Conservation (phyloP, 768 basidiomycete genomes). For the Russula sp. region DNA sequence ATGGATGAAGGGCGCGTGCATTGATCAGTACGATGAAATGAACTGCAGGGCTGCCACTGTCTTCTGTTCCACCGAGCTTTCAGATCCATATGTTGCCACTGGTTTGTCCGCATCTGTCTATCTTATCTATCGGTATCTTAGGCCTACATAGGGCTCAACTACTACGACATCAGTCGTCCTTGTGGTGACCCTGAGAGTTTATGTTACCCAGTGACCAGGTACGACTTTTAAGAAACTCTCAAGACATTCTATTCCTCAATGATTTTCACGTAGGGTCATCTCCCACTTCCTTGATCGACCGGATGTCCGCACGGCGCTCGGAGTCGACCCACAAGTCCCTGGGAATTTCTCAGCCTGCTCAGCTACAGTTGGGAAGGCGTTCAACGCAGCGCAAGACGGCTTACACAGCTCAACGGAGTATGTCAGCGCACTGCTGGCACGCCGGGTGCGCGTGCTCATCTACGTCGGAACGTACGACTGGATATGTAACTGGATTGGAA, state of each 20-base stretch:
- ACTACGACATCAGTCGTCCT: slow-evolving; percentile 65
- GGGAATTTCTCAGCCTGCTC: slow-evolving; percentile 45
- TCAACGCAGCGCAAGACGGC: slow-evolving; percentile 45
- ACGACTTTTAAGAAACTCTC: neutral
- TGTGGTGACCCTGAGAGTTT: slow-evolving; percentile 55
- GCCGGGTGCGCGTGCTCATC: slow-evolving; percentile 50
- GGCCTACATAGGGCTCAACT: slow-evolving; percentile 41
- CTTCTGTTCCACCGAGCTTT: slow-evolving; percentile 41
- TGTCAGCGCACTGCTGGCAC: slow-evolving; percentile 53
- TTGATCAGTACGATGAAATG: slow-evolving; percentile 45
- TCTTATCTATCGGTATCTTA: slow-evolving; percentile 26
- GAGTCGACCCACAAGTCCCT: slow-evolving; percentile 51
- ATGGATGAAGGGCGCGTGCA: slow-evolving; percentile 41
- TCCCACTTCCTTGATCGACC: slow-evolving; percentile 58
- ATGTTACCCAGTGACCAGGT: slow-evolving; percentile 58
- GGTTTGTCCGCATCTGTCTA: slow-evolving; percentile 29
- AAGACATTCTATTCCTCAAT: neutral
- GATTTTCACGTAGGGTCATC: slow-evolving; percentile 46
- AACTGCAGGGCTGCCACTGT: slow-evolving; percentile 42
- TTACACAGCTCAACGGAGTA: slow-evolving; percentile 39
- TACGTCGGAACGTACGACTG: slow-evolving; percentile 57
- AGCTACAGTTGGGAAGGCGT: slow-evolving; percentile 47
- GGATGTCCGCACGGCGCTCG: slow-evolving; percentile 52
- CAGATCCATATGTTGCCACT: slow-evolving; percentile 33
- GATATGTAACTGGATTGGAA: slow-evolving; percentile 63